Evolutionary conservation across 2,329 filamentous ascomycete species (phyloP), one percentile per base, ranked within the genome.

Genomic region (Epichloe uncinata): DNA sequence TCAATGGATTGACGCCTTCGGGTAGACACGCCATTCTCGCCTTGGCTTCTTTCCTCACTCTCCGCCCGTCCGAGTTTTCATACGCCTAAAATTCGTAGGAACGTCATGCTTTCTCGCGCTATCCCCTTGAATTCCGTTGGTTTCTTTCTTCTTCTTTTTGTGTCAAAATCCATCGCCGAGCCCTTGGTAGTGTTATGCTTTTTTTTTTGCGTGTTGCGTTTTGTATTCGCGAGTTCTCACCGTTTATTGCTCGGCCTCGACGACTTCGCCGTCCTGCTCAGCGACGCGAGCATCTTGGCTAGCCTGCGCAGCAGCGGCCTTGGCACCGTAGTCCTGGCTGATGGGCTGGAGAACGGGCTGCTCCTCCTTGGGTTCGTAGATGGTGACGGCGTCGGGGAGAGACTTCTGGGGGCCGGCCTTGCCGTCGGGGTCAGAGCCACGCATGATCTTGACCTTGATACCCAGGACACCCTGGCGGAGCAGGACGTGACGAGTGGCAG

Each of bases 371-470:
- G 93, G 94, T 81, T 98, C 93, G 74, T 97, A 95, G 76, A 98
- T 93, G 72, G 91, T 97, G 73, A 98, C 93, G 71, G 89, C 88
- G 73, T 98, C 93, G 63, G 93, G 93, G 60, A 98, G 87, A 61
- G 89, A 84, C 84, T 97, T 96, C 77, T 90, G 87, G 65, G 90
- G 90, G 63, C 93, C 89, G 66, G 88, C 83, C 85, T 98, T 98
- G 84, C 93, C 93, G 77, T 97, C 89, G 72, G 93, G 93, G 79
- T 98, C 93, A 64, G 88, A 93, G 70, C 93, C 93, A 73, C 94
- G 90, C 93, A 98, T 98, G 79, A 98, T 98, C 90, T 98, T 98
- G 75, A 98, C 93, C 84, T 98, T 98, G 80, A 98, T 98, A 78
- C 93, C 93, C 61, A 98, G 81, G 61, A 98, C 93, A 87, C 93